Base-by-base conservation (phyloP, 805 yeast species). In the Lipomyces lipofer region DNA sequence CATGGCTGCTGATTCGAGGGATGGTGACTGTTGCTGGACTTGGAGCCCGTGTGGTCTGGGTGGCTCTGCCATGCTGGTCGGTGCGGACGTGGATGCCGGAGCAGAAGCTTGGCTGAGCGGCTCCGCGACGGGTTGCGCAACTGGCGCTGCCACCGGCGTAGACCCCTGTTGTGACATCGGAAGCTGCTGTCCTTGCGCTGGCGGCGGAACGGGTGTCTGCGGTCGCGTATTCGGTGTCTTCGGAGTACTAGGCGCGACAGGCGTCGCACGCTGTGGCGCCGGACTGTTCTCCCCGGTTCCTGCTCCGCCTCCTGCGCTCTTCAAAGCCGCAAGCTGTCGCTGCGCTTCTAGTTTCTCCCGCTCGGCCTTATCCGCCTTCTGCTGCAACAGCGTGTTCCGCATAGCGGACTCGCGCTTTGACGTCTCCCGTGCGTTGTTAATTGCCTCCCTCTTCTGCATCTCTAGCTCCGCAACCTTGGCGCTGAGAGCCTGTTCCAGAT, bases 361-460 rank as follows among this genome's bases (percentile, higher is more conserved):
- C 56, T 78, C 82, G 27, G 79, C 71, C 48, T 76, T 76, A 42
- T 78, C 82, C n/a, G 80, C 70, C 66, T 78, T 82, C 59, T 75
- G 74, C 61, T 76, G 78, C 62, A 81, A 71, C 67, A 85, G 77
- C 54, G 76, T 78, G 52, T 77, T 75, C 61, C 82, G 78, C 67
- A 85, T 77, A 55, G 79, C 85, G 45, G 76, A 77, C 63, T 82
- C 83, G 65, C 81, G 79, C 47, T 79, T 78, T 40, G 80, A 77
- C 24, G 79, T 78, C 49, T 73, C 72, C 46, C 79, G 71, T 2
- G 78, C 75, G 43, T 74, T 78, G 29, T 73, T 75, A 17, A 77
- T 73, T 43, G 75, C 73, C 54, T 73, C 71, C 62, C 48, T 64
- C 67, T 60, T 71, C 69, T 71, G 75, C 39, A 65, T 67, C 51